Base-by-base conservation (phyloP, 2,329 filamentous ascomycete genomes). In the Fusarium tupiense region DNA sequence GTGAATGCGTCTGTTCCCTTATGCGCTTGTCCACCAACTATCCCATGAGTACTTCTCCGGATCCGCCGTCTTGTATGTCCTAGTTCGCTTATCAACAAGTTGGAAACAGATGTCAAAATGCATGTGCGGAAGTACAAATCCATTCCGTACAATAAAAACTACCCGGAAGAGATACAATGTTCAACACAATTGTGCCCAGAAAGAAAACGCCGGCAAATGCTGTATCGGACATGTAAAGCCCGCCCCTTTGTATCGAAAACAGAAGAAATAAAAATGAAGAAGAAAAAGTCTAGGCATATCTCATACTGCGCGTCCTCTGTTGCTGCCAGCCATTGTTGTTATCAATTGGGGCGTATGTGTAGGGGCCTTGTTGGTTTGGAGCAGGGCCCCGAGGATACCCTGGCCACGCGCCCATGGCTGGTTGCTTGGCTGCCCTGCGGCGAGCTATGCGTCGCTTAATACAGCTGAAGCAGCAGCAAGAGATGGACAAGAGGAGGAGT, bases 401-500 rank as follows among this genome's bases (percentile, higher is more conserved):
- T 13, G 79, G 79, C 79, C 79, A 80, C 43, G 56, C 61, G 31
- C 52, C 68, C 79, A 78, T 77, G 49, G 77, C 68, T 26, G 75
- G 73, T 40, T 74, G 73, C 65, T 80, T 81, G 40, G 76, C 66
- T 38, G 69, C 67, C 53, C 71, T 78, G 52, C 77, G 72, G n/a
- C 73, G 75, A 53, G 71, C 62, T 12, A 69, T 58, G 29, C 76
- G 72, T 22, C 79, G 76, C n/a, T 79, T 70, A 71, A 81, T 75
- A 78, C 77, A 88, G 76, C 86, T 87, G 68, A 87, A 83, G 77
- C 91, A 87, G 83, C 94, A 98, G 79, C 88, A 88, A 17, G 92
- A 74, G 58, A 98, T 84, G 40, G 88, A 86, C 52, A 98, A 81
- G 24, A 97, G 79, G 11, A 97, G 77, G 11, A 98, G 85, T 12